Conservation (phyloP, 2,329 filamentous ascomycete genomes). For the Lithohypha guttulata region DNA sequence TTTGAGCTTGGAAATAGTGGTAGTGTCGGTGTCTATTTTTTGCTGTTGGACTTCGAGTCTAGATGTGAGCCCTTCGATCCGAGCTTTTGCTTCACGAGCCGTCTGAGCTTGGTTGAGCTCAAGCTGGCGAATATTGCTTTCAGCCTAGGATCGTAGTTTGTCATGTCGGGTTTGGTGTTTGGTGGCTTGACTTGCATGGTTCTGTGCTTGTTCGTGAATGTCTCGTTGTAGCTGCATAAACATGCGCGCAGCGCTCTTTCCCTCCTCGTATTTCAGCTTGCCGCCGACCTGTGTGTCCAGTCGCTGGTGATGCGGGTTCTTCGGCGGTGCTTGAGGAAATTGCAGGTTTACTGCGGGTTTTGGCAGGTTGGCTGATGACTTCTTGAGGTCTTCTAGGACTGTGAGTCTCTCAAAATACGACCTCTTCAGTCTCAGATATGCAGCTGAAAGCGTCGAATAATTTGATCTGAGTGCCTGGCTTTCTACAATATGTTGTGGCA, state of each 20-base stretch:
- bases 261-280: background rate
- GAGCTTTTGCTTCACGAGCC: constrained; percentile 3
- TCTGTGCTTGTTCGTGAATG: constrained; percentile 3
- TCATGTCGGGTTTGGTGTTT: constrained; percentile 1
- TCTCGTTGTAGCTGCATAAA: constrained; percentile 7
- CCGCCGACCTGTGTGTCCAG: no score
- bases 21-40: constrained; percentile 4
- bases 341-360: no score
- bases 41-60: constrained; percentile 9
- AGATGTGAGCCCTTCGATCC: constrained; percentile 2
- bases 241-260: background rate
- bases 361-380: no score
- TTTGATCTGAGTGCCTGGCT: no score
- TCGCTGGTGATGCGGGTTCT: no score
- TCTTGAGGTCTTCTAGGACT: no score
- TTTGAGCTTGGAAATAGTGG: constrained; percentile 4
- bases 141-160: constrained; percentile 1
- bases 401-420: no score
- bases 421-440: no score
- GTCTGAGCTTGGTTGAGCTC: constrained; percentile 4
- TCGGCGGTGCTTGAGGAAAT: no score
- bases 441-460: no score
- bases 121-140: constrained; percentile 5
- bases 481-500: no score
- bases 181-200: background rate